A percentile compares a stretch with the other conserved stretches of the same genome.
These are phyloP conservation scores for Lyophyllum semitale DNA, from an alignment of 768 basidiomycete species.

Conservation along the genomic window DNA sequence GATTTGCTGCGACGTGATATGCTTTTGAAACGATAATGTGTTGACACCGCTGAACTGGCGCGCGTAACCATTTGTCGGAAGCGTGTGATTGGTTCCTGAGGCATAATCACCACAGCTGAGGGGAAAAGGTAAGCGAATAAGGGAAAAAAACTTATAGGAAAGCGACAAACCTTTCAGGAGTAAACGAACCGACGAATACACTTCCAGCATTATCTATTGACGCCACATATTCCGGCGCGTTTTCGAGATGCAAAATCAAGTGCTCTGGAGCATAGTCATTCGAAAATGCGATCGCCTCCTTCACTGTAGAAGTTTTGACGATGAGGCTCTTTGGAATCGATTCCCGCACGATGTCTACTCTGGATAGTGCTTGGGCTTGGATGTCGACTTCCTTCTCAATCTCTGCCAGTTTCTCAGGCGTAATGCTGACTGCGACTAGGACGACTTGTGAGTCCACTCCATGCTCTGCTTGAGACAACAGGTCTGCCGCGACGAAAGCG, in stretches of 20 bases:
- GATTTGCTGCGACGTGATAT: conserved; percentile 96
- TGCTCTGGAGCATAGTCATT: conserved; percentile 99
- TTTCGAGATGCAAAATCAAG: conserved; percentile 84
- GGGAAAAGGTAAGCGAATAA: conserved; percentile 2
- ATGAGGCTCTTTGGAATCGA: conserved; percentile 91
- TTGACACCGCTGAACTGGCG: conserved; percentile 98
- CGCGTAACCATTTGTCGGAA: conserved; percentile 96
- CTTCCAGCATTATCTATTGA: conserved; percentile 91
- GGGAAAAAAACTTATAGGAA: neutral
- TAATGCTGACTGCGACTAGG: conserved; percentile 77
- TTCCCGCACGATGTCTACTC: conserved; percentile 88
- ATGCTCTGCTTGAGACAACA: conserved; percentile 97
- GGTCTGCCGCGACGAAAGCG: conserved; percentile 92
- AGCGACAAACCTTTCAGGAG: conserved; percentile 85
- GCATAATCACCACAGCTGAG: conserved; percentile 96
- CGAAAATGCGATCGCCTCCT: conserved; percentile 84
- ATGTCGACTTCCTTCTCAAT: conserved; percentile 85
- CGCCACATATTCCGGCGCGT: conserved; percentile 65
- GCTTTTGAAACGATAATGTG: conserved; percentile 96
- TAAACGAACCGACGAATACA: conserved; percentile 93
- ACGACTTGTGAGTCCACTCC: conserved; percentile 98
- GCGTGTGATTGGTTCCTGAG: conserved; percentile 97
- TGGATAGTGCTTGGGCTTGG: conserved; percentile 84
- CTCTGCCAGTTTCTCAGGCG: conserved; percentile 58
- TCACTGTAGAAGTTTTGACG: conserved; percentile 63